Conservation (phyloP, 768 basidiomycete genomes). For the Phlebiopsis flavidoalba region DNA sequence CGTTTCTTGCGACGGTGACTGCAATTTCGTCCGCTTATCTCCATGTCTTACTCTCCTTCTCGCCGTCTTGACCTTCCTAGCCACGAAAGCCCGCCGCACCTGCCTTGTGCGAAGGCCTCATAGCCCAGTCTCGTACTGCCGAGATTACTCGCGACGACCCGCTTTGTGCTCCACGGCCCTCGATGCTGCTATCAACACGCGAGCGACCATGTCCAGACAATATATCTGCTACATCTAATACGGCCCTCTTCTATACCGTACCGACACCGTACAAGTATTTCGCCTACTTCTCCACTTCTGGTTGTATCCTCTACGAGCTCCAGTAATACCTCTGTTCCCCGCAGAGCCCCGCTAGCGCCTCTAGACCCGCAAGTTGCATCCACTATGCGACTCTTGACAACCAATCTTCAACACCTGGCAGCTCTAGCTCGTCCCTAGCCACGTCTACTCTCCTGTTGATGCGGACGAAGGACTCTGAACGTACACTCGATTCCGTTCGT, state of each 20-base stretch:
- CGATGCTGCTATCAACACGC: slow-evolving; percentile 15
- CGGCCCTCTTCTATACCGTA: slow-evolving; percentile 10
- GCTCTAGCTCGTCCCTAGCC: slow-evolving; percentile 17
- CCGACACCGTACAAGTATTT: slow-evolving; percentile 13
- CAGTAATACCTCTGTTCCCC: slow-evolving; percentile 9
- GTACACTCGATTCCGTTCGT: slow-evolving; percentile 16
- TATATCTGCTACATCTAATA: slow-evolving; percentile 7
- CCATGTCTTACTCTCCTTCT: slow-evolving; percentile 8
- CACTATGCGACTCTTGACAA: slow-evolving; percentile 17
- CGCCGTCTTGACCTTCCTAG: not conserved
- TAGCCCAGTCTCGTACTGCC: not conserved
- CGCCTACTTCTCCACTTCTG: slow-evolving; percentile 7
- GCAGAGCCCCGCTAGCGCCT: slow-evolving; percentile 22
- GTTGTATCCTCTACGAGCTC: slow-evolving; percentile 4
- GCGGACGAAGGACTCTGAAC: slow-evolving; percentile 13
- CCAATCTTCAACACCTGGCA: slow-evolving; percentile 19
- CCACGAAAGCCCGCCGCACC: not conserved
- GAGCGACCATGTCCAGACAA: slow-evolving; percentile 12
- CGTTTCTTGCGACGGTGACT: slow-evolving; percentile 1
- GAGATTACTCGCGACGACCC: not conserved
- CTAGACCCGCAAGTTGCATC: slow-evolving; percentile 23
- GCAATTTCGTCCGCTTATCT: slow-evolving; percentile 5
- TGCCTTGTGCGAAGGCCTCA: not conserved
- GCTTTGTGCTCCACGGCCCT: not conserved
- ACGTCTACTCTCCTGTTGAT: slow-evolving; percentile 16